These are phyloP conservation scores for Hypericum perforatum DNA, from an alignment of 345 rosid species.

Conservation along the genomic window DNA sequence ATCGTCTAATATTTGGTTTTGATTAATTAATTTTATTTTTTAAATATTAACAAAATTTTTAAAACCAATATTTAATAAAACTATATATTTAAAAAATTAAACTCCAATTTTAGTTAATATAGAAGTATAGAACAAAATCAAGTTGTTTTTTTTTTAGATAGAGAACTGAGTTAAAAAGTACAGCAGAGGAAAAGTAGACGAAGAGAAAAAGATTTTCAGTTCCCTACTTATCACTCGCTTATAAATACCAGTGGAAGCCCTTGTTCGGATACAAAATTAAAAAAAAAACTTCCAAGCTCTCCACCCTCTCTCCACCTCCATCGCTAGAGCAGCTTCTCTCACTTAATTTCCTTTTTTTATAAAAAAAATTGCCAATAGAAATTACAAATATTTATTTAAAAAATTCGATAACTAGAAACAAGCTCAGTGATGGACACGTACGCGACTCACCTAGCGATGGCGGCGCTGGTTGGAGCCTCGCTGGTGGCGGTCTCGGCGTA, in stretches of 20 bases:
- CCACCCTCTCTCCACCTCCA: not conserved
- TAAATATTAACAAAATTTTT: too few species aligned
- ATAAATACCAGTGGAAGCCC: conserved; percentile 14
- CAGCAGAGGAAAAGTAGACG: too few species aligned
- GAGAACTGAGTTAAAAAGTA: too few species aligned
- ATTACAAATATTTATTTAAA: not conserved
- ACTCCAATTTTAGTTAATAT: too few species aligned
- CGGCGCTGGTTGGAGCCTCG: conserved; percentile 97
- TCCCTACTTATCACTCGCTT: not conserved
- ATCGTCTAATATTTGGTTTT: too few species aligned
- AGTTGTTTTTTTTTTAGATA: too few species aligned
- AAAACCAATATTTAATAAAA: too few species aligned
- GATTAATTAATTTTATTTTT: too few species aligned
- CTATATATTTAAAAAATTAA: too few species aligned
- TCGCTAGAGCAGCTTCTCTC: not conserved
- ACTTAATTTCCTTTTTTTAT: not conserved
- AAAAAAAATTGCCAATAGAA: not conserved
- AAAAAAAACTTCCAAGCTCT: not conserved
- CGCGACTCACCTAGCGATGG: conserved; percentile 74
- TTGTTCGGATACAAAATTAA: not conserved
- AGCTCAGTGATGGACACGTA: conserved; percentile 52
- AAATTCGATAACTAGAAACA: not conserved
- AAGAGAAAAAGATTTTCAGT: not conserved
- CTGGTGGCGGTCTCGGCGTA: conserved; percentile 86
- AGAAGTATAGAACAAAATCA: too few species aligned